These are phyloP conservation scores for Fusarium algeriense DNA, from an alignment of 2,329 filamentous ascomycete genomes.

Conservation along the genomic window DNA sequence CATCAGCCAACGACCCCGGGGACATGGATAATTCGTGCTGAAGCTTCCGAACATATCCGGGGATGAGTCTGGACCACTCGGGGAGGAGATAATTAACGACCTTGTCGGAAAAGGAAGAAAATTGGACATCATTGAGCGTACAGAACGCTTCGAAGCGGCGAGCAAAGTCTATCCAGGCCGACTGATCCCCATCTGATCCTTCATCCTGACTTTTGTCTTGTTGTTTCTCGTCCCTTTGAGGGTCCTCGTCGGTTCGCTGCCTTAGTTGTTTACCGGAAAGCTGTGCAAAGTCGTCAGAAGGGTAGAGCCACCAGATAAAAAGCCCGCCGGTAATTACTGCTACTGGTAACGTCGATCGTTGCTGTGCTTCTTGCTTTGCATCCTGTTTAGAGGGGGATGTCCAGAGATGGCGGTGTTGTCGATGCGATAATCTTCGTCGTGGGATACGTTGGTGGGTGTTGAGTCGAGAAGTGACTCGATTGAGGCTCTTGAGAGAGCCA, in stretches of 20 bases:
- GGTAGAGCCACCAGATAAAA: slow-evolving; percentile 59
- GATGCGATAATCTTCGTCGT: slow-evolving; percentile 36
- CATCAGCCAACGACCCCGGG: slow-evolving; percentile 87
- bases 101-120: slow-evolving; percentile 65
- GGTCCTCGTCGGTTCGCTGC: slow-evolving; percentile 9
- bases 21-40: slow-evolving; percentile 89
- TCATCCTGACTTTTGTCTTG: slow-evolving; percentile 34
- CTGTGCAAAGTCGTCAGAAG: slow-evolving; percentile 57
- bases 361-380: slow-evolving; percentile 40
- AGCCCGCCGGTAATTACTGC: slow-evolving; percentile 54
- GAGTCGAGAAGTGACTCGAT: slow-evolving; percentile 34
- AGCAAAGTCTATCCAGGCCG: slow-evolving; percentile 64
- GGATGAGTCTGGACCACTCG: slow-evolving; percentile 83
- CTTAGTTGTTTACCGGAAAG: slow-evolving; percentile 46
- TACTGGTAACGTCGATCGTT: slow-evolving; percentile 47
- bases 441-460: slow-evolving; percentile 23
- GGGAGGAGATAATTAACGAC: slow-evolving; percentile 81
- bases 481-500: slow-evolving; percentile 40
- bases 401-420: slow-evolving; percentile 34
- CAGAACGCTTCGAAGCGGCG: slow-evolving; percentile 66
- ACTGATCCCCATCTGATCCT: slow-evolving; percentile 46
- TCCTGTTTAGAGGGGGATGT: slow-evolving; percentile 31
- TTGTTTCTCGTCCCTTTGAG: slow-evolving; percentile 21
- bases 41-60: slow-evolving; percentile 82
- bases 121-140: slow-evolving; percentile 66